phyloP scores from a whole-genome alignment of 2,329 filamentous ascomycete species.

The Microsporum ferrugineum region DNA sequence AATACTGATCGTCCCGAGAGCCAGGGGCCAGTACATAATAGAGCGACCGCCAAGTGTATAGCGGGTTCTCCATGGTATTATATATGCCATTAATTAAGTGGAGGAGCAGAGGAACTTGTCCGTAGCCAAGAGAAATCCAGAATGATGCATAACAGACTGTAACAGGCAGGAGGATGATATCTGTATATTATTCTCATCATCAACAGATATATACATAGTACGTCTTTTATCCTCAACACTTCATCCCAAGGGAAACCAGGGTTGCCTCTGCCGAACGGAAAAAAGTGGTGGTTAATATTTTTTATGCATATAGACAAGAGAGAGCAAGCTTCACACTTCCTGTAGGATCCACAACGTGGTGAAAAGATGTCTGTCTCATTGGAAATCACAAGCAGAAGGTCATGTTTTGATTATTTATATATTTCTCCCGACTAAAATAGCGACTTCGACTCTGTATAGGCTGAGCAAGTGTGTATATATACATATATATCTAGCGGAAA shows the following conservation, averaged over 20 bases:
- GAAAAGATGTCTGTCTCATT: neutral
- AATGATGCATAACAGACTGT: neutral
- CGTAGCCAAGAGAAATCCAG: neutral
- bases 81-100: neutral
- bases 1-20: neutral
- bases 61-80: neutral
- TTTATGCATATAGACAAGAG: too few relatives aligned
- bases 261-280: neutral
- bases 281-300: neutral
- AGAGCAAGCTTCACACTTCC: slow-evolving; percentile 7
- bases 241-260: neutral
- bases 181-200: too few relatives aligned
- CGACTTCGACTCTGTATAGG: too few relatives aligned
- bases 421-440: too few relatives aligned
- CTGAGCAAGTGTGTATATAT: neutral
- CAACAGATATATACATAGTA: neutral
- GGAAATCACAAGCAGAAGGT: neutral
- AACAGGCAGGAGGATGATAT: too few relatives aligned
- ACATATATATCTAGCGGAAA: neutral
- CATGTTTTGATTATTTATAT: neutral
- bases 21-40: too few relatives aligned
- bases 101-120: neutral
- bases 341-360: neutral
- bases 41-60: neutral
- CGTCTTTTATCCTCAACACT: neutral